These are phyloP conservation scores for Aspergillus quadrilineatus DNA, from an alignment of 2,329 filamentous ascomycete genomes.

Conservation along the genomic window DNA sequence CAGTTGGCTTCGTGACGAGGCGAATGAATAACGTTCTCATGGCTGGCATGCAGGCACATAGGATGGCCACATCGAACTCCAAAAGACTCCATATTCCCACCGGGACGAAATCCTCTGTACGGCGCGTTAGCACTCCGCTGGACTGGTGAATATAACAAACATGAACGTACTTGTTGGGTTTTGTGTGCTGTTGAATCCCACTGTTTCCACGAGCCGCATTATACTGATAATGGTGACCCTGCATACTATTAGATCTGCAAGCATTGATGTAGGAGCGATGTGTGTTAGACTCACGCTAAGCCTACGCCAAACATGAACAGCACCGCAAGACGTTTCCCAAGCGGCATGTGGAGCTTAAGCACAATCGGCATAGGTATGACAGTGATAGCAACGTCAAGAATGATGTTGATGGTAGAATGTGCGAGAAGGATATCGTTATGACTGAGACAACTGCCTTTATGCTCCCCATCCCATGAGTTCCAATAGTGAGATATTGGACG, in stretches of 20 bases:
- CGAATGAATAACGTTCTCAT: constrained; percentile 1
- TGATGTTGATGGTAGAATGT: constrained; percentile 4
- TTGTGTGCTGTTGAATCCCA: constrained; percentile 6
- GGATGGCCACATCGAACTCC: constrained; percentile 4
- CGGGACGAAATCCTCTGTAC: constrained; percentile 8
- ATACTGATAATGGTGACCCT: constrained; percentile 10
- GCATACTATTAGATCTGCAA: neutral
- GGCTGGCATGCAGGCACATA: constrained; percentile 10
- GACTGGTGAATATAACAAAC: too few relatives aligned
- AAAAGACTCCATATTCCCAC: constrained; percentile 10
- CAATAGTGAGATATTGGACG: constrained; percentile 2
- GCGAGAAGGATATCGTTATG: constrained; percentile 3
- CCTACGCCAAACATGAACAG: constrained; percentile 7
- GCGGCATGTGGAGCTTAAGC: neutral
- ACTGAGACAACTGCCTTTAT: neutral
- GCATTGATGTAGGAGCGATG: neutral
- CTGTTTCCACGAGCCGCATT: neutral
- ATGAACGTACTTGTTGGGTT: constrained; percentile 6
- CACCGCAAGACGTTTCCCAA: neutral
- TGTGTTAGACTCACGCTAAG: neutral
- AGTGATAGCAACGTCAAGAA: constrained; percentile 2
- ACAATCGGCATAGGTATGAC: constrained; percentile 3
- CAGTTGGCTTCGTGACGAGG: neutral
- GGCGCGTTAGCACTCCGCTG: neutral
- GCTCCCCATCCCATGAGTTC: constrained; percentile 7